These are phyloP conservation scores for Trypanosoma congolense DNA, from an alignment of 208 protist genomes.

Conservation along the genomic window DNA sequence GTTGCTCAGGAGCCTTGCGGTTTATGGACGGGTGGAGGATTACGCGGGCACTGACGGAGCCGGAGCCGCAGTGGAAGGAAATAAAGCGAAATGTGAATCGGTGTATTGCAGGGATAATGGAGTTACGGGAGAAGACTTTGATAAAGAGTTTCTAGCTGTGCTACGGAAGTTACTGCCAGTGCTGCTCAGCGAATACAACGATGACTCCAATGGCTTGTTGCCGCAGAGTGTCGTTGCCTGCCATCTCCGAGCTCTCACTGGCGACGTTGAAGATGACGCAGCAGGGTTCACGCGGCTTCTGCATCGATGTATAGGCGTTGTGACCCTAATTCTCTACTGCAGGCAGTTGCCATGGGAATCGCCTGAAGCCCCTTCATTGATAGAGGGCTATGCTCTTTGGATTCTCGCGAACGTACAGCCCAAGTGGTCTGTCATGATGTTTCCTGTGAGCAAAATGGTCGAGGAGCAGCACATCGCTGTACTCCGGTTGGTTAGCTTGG, in stretches of 20 bases:
- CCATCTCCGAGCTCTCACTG: not conserved
- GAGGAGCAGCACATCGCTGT: not conserved
- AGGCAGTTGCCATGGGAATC: conserved; percentile 12
- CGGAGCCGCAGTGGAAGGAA: conserved; percentile 3
- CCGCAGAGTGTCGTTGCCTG: conserved; percentile 12
- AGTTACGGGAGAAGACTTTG: conserved; percentile 1
- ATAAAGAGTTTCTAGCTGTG: conserved; percentile 9
- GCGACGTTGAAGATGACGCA: not conserved
- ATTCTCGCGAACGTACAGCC: conserved; percentile 23
- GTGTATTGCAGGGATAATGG: not conserved
- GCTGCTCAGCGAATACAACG: too few species aligned
- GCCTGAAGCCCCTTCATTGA: not conserved
- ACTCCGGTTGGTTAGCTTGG: conserved; percentile 13
- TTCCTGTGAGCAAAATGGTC: conserved; percentile 6
- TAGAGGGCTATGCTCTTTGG: conserved; percentile 19
- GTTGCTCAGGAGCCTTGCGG: conserved; percentile 18
- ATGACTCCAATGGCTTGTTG: too few species aligned
- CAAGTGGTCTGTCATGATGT: conserved; percentile 18
- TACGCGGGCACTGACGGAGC: conserved; percentile 20
- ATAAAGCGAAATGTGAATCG: too few species aligned
- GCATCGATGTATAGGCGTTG: conserved; percentile 19
- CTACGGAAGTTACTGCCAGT: conserved; percentile 5
- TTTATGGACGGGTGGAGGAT: conserved; percentile 14
- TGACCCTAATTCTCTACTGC: conserved; percentile 18
- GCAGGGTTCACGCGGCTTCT: conserved; percentile 1